Base-by-base conservation (phyloP, 2,329 filamentous ascomycete genomes). In the Trichoderma sp. region DNA sequence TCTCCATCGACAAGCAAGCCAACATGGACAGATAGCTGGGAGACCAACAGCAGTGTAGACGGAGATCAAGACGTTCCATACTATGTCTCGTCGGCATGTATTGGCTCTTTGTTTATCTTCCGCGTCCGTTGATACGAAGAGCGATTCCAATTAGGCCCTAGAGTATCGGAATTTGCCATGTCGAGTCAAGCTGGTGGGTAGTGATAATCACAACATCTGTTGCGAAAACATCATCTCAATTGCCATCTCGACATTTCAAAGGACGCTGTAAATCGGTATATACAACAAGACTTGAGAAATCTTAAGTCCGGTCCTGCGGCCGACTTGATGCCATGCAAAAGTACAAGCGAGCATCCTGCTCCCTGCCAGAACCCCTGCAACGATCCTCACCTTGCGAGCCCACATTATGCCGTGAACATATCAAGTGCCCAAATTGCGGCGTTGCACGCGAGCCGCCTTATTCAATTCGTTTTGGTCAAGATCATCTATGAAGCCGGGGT, bases 401-500 rank as follows among this genome's bases (percentile, higher is more conserved):
- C 24, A 26, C 14, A 26, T 7, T 14, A n/a, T 5, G 41, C 41
- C 28, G 26, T 52, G 17, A 34, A 7, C 3, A 28, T 26, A 17
- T 12, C 30, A 34, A 50, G 39, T 63, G 12, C 41, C 45, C 50
- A 34, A 21, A 47, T 47, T 63, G 60, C 28, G 28, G 15, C 39
- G 26, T 55, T 39, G 41, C 50, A 28, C 26, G 28, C 34, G 34
- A 10, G 12, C 34, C 10, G 34, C 9, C 21, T 12, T 55, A 10
- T 54, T 19, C 17, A 39, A 39, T 63, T 64, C 52, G 17, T 15
- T 55, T 61, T 44, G 17, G 10, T 55, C 47, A 41, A 17, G 21
- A 24, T 57, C 28, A 17, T 52, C 64, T 66, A 66, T 45, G 64
- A 39, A 15, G 64, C 45, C 45, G 59, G 48, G 3, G 59, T 9